phyloP scores from a whole-genome alignment of 768 basidiomycete genomes.

The Vararia minispora region DNA sequence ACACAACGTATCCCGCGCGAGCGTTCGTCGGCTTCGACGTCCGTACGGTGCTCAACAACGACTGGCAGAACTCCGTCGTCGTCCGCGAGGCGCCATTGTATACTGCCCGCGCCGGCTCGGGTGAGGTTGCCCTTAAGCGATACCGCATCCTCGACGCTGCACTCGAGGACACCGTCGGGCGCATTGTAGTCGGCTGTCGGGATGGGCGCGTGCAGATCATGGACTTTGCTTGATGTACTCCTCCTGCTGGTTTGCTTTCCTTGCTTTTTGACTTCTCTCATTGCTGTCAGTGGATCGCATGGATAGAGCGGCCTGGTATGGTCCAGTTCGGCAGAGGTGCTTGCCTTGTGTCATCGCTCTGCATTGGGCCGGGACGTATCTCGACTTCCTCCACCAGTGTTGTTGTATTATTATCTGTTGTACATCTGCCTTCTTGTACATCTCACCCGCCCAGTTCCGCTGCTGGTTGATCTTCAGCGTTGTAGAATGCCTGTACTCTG shows the following conservation, averaged over 20 bases:
- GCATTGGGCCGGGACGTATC: no score
- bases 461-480: no score
- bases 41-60: conserved; percentile 2
- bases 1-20: conserved; percentile 20
- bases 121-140: conserved; percentile 20
- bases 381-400: no score
- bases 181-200: conserved; percentile 23
- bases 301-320: no score
- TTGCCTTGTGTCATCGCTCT: no score
- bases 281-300: no score
- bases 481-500: no score
- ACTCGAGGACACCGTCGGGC: conserved; percentile 24
- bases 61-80: conserved; percentile 13
- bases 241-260: neutral
- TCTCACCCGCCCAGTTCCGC: no score
- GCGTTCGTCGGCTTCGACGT: conserved; percentile 23
- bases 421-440: no score
- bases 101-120: conserved; percentile 20
- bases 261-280: neutral
- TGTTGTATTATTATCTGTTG: no score
- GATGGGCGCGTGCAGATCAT: conserved; percentile 23
- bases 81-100: conserved; percentile 20
- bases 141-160: conserved; percentile 20
- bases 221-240: conserved; percentile 21
- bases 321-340: no score